These are phyloP conservation scores for Lignosus rhinocerotis DNA, from an alignment of 1,284 basidiomycete genomes.

Conservation along the genomic window DNA sequence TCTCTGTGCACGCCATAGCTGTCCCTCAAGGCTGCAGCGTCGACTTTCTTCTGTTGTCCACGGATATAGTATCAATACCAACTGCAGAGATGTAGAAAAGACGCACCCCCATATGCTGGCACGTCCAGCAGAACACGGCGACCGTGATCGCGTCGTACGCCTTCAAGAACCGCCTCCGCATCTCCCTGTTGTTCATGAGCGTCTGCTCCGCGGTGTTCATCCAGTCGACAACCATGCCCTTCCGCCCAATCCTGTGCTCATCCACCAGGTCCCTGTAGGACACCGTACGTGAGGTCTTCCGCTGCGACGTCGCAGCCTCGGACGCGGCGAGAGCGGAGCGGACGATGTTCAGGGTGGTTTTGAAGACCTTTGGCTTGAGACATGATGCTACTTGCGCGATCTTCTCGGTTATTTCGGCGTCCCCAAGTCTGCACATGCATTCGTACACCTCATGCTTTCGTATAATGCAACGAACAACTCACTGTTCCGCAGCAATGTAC, in stretches of 20 bases:
- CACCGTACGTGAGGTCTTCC: slow-evolving; percentile 2
- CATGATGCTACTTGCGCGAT: slow-evolving; percentile 38
- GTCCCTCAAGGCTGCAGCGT: slow-evolving; percentile 9
- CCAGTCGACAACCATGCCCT: slow-evolving; percentile 22
- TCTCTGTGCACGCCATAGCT: slow-evolving; percentile 16
- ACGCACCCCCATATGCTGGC: slow-evolving; percentile 21
- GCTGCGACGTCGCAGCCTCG: background rate
- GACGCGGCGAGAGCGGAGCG: slow-evolving; percentile 27
- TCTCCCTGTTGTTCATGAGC: slow-evolving; percentile 22
- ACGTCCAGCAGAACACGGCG: slow-evolving; percentile 29
- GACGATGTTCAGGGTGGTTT: slow-evolving; percentile 29
- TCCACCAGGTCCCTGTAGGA: slow-evolving; percentile 22
- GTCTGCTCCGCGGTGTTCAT: slow-evolving; percentile 26
- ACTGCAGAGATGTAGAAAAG: background rate
- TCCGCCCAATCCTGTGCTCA: slow-evolving; percentile 15
- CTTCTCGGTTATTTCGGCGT: slow-evolving; percentile 35
- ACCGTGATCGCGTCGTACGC: slow-evolving; percentile 25
- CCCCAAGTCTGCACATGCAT: slow-evolving; percentile 27
- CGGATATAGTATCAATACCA: background rate
- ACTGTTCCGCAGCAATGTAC: slow-evolving; percentile 38
- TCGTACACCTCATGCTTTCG: background rate
- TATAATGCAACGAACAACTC: background rate
- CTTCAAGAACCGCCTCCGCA: slow-evolving; percentile 18
- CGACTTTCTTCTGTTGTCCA: slow-evolving; percentile 14
- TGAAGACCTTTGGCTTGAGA: slow-evolving; percentile 34